Evolutionary conservation across 345 rosid species (phyloP), one percentile per base, ranked within the genome.

Genomic region (Capsella bursapastoris): DNA sequence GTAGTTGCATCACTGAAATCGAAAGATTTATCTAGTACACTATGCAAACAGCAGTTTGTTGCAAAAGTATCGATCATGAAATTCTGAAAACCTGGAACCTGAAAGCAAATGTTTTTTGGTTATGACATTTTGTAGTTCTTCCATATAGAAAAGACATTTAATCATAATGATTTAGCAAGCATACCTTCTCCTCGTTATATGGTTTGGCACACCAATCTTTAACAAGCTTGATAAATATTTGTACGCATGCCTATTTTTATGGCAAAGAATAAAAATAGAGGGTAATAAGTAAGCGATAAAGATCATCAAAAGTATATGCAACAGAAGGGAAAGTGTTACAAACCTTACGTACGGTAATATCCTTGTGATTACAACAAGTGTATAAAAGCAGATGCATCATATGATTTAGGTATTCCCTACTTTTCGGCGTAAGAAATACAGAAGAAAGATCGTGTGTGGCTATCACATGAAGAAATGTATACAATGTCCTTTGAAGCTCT

Each of bases 1-100:
- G 99, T 89, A 81, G 86, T 95, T 64, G 97, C 96, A 78, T 95
- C 97, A 50, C 68, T 78, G 77, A 95, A 92, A 68, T 92, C 96
- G 2, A 95, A 92, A 60, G 99, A 95, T 80, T 82, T 90, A 76
- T 95, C 91, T 29, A 92, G 97, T 51, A 88, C 91, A 34, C 97
- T 92, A 72, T 85, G 79, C 78, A 92, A 75, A 80, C 99, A 95
- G 67, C 99, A 95, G 62, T 90, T 86, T 50, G 82, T 84, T 18
- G 90, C 92, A 79, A 90, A 95, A 56, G 55, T 58, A 76, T 92
- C 96, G 5, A 89, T 88, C 56, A 89, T 81, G 69, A 85, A 92
- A 55, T 82, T 89, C 70, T 71, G 88, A 79, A 95, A 95, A 75
- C 97, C 99, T 35, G 89, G 92, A 52, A 92, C 91, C 97, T 92